These are phyloP conservation scores for Sarcomyxa edulis DNA, from an alignment of 768 basidiomycete species.

Conservation along the genomic window DNA sequence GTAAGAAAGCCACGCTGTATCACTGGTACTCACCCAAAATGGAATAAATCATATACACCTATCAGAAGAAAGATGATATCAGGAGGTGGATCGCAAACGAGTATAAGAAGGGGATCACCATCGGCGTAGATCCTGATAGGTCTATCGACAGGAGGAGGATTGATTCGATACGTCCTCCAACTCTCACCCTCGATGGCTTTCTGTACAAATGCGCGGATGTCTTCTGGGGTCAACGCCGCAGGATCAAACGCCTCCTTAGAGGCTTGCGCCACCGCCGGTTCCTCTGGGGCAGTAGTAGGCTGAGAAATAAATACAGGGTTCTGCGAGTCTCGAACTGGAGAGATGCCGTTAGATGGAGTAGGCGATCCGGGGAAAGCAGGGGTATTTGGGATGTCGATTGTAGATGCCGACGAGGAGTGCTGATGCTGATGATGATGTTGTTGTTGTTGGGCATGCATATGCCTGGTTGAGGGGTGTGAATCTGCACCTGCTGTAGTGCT, in stretches of 20 bases:
- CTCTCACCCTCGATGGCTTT: slow-evolving; percentile 70
- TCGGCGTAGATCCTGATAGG: slow-evolving; percentile 93
- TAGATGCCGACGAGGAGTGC: slow-evolving; percentile 47
- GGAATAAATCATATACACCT: slow-evolving; percentile 97
- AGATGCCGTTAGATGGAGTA: slow-evolving; percentile 15
- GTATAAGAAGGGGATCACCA: slow-evolving; percentile 36
- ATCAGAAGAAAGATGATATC: slow-evolving; percentile 10
- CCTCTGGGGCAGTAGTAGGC: slow-evolving; percentile 24
- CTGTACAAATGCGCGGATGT: slow-evolving; percentile 74
- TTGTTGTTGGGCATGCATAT: slow-evolving; percentile 13
- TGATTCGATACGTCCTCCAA: slow-evolving; percentile 74
- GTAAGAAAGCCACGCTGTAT: slow-evolving; percentile 3
- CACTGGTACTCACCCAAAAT: slow-evolving; percentile 73
- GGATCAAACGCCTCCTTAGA: slow-evolving; percentile 49
- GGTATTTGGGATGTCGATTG: slow-evolving; percentile 40
- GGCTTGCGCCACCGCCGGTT: slow-evolving; percentile 34
- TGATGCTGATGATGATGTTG: slow-evolving; percentile 28
- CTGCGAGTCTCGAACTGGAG: slow-evolving; percentile 17
- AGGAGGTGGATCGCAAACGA: slow-evolving; percentile 2
- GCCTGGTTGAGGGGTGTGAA: slow-evolving; percentile 22
- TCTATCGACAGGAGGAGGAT: slow-evolving; percentile 72
- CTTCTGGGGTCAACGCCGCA: slow-evolving; percentile 62
- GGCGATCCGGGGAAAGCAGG: slow-evolving; percentile 16
- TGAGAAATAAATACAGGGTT: slow-evolving; percentile 30
- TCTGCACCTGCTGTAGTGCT: slow-evolving; percentile 58